Conservation (phyloP, 345 rosid species). For the Citrus trifoliata region DNA sequence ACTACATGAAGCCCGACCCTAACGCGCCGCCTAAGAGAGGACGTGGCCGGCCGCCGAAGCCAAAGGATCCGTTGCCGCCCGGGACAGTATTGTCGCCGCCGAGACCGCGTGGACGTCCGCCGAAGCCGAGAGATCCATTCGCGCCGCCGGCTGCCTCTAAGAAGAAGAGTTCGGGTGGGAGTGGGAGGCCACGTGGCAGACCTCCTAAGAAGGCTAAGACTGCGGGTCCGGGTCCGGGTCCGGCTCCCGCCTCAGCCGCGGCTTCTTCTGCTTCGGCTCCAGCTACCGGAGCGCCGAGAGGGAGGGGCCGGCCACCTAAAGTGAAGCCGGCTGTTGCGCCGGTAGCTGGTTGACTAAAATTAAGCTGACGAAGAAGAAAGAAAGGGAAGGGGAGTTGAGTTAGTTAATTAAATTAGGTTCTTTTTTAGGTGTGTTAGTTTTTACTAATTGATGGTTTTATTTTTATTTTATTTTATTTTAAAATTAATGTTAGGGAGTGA, state of each 20-base stretch:
- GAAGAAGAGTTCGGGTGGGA: constrained; percentile 14
- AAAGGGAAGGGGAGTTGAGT: background rate
- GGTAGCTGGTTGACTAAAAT: constrained; percentile 46
- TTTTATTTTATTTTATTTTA: background rate
- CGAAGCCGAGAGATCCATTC: constrained; percentile 47
- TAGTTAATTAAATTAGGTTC: background rate
- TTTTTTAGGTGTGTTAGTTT: constrained; percentile 19
- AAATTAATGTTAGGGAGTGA: background rate
- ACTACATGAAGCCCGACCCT: constrained; percentile 73
- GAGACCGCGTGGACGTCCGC: constrained; percentile 77
- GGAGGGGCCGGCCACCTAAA: constrained; percentile 84
- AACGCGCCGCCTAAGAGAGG: constrained; percentile 82
- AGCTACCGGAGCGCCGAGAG: constrained; percentile 35
- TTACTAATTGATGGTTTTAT: constrained; percentile 23
- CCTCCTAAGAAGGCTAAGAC: constrained; percentile 64
- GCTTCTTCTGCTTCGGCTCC: constrained; percentile 8
- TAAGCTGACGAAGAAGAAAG: background rate
- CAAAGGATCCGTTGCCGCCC: constrained; percentile 29
- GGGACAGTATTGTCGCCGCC: constrained; percentile 34
- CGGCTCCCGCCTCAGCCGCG: background rate
- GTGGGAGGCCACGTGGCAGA: constrained; percentile 61
- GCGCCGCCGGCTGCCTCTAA: constrained; percentile 30
- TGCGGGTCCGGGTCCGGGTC: constrained; percentile 1
- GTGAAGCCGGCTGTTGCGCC: constrained; percentile 69
- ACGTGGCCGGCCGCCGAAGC: constrained; percentile 90